Percentiles rank a stretch among this genome's conserved stretches.
These are phyloP conservation scores for Coleophoma crateriformis DNA, from an alignment of 2,329 filamentous ascomycete species.

Conservation along the genomic window DNA sequence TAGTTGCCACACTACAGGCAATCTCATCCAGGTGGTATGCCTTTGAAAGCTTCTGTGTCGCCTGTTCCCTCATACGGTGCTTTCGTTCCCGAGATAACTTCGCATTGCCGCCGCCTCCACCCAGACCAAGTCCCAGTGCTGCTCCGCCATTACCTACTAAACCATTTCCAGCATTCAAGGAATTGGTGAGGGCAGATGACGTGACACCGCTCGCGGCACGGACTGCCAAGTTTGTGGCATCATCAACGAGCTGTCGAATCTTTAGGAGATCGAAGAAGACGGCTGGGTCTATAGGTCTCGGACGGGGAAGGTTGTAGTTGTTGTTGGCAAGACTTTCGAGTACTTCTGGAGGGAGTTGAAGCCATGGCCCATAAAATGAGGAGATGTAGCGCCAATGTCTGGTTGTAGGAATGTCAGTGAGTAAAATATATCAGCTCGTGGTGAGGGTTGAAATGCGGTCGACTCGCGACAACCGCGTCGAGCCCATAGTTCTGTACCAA, in stretches of 20 bases:
- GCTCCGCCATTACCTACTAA: slow-evolving; percentile 39
- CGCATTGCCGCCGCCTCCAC: slow-evolving; percentile 48
- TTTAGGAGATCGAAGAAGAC: slow-evolving; percentile 82
- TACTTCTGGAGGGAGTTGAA: slow-evolving; percentile 72
- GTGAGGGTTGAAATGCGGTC: neutral
- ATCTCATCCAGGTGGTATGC: slow-evolving; percentile 82
- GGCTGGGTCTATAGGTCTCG: slow-evolving; percentile 71
- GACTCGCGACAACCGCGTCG: neutral
- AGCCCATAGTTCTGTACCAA: neutral
- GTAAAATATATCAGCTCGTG: neutral
- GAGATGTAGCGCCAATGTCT: slow-evolving; percentile 82
- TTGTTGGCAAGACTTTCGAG: slow-evolving; percentile 73
- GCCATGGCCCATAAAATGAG: slow-evolving; percentile 78
- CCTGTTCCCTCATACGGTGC: slow-evolving; percentile 75
- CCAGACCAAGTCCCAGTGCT: slow-evolving; percentile 52
- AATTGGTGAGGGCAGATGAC: slow-evolving; percentile 55
- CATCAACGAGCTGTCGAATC: slow-evolving; percentile 73
- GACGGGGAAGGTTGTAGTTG: slow-evolving; percentile 72
- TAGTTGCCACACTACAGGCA: slow-evolving; percentile 74
- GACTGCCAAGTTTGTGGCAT: slow-evolving; percentile 72
- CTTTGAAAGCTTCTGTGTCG: slow-evolving; percentile 68
- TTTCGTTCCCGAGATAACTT: slow-evolving; percentile 73
- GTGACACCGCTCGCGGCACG: slow-evolving; percentile 70
- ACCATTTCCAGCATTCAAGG: slow-evolving; percentile 43
- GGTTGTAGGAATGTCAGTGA: slow-evolving; percentile 28